Percentiles rank a stretch among this genome's conserved stretches.
Conservation (phyloP, 306 rosid genomes). For the Ziziphus jujuba region DNA sequence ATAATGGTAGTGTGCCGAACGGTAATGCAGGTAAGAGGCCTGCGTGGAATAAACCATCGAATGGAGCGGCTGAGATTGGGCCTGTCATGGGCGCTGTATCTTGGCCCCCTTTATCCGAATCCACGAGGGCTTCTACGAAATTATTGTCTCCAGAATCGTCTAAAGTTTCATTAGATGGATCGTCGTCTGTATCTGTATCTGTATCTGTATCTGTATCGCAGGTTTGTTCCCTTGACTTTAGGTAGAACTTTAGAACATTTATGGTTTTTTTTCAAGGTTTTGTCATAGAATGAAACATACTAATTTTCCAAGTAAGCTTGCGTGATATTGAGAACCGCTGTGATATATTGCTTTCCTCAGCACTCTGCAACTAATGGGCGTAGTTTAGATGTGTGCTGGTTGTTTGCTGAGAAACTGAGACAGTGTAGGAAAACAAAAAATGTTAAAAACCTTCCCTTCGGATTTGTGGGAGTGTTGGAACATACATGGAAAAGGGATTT, state of each 20-base stretch:
- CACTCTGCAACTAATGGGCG: neutral
- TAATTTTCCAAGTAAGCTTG: too few relatives aligned
- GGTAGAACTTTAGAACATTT: neutral
- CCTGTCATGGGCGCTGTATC: constrained; percentile 69
- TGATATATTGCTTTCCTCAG: neutral
- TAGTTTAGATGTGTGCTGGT: neutral
- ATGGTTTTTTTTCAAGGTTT: too few relatives aligned
- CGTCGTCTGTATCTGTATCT: constrained; percentile 39
- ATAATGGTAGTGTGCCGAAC: constrained; percentile 26
- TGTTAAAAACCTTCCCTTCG: too few relatives aligned
- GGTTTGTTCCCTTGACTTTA: constrained; percentile 46
- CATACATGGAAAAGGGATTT: too few relatives aligned
- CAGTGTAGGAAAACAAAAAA: too few relatives aligned
- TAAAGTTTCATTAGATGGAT: constrained; percentile 55
- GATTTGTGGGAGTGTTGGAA: too few relatives aligned
- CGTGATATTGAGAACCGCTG: too few relatives aligned
- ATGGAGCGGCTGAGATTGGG: constrained; percentile 52
- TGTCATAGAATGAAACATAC: too few relatives aligned
- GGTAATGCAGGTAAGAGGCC: constrained; percentile 56
- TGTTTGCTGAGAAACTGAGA: neutral
- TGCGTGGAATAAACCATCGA: constrained; percentile 72
- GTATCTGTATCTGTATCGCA: constrained; percentile 44
- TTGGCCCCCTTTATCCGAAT: constrained; percentile 71
- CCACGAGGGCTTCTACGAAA: constrained; percentile 50
- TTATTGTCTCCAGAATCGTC: constrained; percentile 44